A percentile compares a stretch with the other conserved stretches of the same genome.
These are phyloP conservation scores for Metschnikowia vanudenii DNA, from an alignment of 805 yeast genomes.

Conservation along the genomic window DNA sequence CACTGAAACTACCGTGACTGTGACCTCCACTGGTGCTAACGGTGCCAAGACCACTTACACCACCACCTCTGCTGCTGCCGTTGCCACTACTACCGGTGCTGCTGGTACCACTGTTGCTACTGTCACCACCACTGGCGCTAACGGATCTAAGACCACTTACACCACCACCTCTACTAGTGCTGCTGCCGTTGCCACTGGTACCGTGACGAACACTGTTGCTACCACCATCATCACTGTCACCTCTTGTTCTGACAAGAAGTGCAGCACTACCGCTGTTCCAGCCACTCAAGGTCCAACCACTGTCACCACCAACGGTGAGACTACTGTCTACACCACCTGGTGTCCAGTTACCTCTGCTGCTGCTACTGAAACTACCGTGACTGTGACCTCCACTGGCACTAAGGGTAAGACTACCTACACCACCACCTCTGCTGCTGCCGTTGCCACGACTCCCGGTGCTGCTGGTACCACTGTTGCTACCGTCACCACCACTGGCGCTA, in stretches of 20 bases:
- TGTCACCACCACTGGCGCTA: too few species aligned
- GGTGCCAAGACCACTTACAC: background rate
- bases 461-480: too few species aligned
- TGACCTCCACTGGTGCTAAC: slow-evolving; percentile 12
- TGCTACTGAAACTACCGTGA: slow-evolving; percentile 7
- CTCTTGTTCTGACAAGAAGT: slow-evolving; percentile 1
- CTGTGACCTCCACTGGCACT: slow-evolving; percentile 14
- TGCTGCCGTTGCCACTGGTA: too few species aligned
- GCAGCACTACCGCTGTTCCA: slow-evolving; percentile 11
- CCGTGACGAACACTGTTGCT: background rate
- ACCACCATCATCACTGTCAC: slow-evolving; percentile 20
- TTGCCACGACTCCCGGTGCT: too few species aligned
- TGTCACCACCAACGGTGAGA: slow-evolving; percentile 4
- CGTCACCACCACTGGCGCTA: too few species aligned
- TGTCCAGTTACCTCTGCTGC: slow-evolving; percentile 16
- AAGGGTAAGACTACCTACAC: background rate
- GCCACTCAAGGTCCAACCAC: slow-evolving; percentile 8
- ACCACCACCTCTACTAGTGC: too few species aligned
- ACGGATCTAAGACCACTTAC: too few species aligned
- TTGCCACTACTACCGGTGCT: too few species aligned
- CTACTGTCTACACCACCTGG: slow-evolving; percentile 27
- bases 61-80: background rate
- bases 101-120: too few species aligned
- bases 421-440: background rate
- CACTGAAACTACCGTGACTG: slow-evolving; percentile 26